phyloP scores from a whole-genome alignment of 768 basidiomycete species.

The Chiua virens region DNA sequence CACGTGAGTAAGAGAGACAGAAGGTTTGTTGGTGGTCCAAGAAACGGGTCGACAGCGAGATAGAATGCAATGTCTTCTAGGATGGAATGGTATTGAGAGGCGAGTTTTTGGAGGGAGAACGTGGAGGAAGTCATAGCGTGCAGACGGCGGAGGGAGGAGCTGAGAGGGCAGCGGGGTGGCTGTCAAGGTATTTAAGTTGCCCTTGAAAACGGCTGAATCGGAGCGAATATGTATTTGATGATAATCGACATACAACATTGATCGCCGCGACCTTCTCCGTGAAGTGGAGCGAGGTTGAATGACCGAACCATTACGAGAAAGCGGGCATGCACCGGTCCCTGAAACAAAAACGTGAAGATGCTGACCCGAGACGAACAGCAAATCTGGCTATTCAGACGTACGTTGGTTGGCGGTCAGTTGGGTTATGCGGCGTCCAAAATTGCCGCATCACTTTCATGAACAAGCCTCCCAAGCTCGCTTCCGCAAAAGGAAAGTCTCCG shows the following conservation, averaged over 20 bases:
- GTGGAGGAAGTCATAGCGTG: slow-evolving; percentile 4
- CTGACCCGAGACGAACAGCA: not conserved
- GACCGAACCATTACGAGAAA: slow-evolving; percentile 38
- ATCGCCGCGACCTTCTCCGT: slow-evolving; percentile 38
- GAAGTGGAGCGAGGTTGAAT: slow-evolving; percentile 26
- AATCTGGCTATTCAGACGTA: not conserved
- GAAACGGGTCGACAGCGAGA: slow-evolving; percentile 35
- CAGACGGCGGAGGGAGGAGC: not conserved
- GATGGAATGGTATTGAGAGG: slow-evolving; percentile 8
- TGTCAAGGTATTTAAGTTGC: slow-evolving; percentile 24
- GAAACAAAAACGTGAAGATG: slow-evolving; percentile 21
- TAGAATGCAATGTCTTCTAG: slow-evolving; percentile 45
- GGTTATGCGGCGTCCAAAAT: not conserved
- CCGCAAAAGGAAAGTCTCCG: not conserved
- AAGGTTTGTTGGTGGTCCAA: slow-evolving; percentile 46
- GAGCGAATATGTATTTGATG: slow-evolving; percentile 35
- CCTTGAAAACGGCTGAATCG: slow-evolving; percentile 25
- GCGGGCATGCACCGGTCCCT: slow-evolving; percentile 22
- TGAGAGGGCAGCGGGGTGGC: slow-evolving; percentile 12
- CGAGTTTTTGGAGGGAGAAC: slow-evolving; percentile 21
- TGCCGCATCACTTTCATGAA: too few species aligned
- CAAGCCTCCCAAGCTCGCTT: not conserved
- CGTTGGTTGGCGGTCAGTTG: not conserved
- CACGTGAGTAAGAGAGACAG: slow-evolving; percentile 40
- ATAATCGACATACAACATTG: slow-evolving; percentile 37